phyloP scores from a whole-genome alignment of 1,284 basidiomycete species.

The Tilletia indica region DNA sequence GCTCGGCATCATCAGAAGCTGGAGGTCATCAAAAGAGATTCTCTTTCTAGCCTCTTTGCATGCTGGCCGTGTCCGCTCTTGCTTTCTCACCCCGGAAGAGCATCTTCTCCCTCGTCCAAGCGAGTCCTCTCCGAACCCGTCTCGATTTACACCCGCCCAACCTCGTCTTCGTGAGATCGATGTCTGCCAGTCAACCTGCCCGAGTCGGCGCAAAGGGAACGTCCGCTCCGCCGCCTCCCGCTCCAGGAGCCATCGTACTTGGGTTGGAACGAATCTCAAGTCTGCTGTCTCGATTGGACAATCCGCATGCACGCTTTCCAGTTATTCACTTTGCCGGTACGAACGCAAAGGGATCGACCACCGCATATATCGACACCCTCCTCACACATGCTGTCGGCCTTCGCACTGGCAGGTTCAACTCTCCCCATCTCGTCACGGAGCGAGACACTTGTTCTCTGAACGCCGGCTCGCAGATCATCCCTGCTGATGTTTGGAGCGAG shows the following conservation, averaged over 20 bases:
- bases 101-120: no score
- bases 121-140: no score
- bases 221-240: not conserved
- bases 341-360: constrained; percentile 94
- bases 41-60: no score
- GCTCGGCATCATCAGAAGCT: no score
- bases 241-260: constrained; percentile 65
- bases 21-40: no score
- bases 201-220: no score
- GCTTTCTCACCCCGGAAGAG: no score
- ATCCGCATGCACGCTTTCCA: constrained; percentile 69
- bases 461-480: constrained; percentile 61
- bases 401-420: constrained; percentile 81
- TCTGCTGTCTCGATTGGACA: constrained; percentile 64
- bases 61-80: no score
- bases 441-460: constrained; percentile 76
- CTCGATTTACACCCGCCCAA: no score
- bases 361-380: constrained; percentile 76
- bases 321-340: constrained; percentile 92
- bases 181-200: not conserved
- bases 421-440: constrained; percentile 79
- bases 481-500: constrained; percentile 19
- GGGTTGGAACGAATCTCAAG: constrained; percentile 69
- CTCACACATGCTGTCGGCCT: constrained; percentile 62
- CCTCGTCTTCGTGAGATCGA: not conserved